Conservation (phyloP, 1,284 basidiomycete genomes). For the Rhodotorula sp. region DNA sequence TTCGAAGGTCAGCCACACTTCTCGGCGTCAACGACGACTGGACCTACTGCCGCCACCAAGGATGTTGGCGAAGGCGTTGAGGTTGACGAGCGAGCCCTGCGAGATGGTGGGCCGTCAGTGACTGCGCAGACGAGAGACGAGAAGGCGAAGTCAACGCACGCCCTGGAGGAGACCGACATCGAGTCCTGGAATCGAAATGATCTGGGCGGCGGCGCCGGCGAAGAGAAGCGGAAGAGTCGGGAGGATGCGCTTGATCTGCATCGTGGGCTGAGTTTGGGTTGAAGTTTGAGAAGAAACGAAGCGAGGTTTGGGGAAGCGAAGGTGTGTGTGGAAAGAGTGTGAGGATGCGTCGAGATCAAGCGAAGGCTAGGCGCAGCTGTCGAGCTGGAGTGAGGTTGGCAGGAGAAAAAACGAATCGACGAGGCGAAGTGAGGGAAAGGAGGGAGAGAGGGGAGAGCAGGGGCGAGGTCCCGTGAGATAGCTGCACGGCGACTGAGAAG, state of each 20-base stretch:
- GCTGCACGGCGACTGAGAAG: too few species aligned
- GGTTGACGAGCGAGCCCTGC: conserved; percentile 14
- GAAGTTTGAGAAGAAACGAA: not conserved
- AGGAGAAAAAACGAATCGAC: too few species aligned
- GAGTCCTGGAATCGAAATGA: conserved; percentile 8
- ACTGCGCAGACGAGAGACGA: not conserved
- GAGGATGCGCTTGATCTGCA: conserved; percentile 2
- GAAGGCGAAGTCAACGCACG: not conserved
- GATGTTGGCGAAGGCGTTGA: conserved; percentile 10
- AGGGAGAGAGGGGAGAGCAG: not conserved
- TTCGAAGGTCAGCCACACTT: not conserved
- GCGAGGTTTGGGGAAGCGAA: not conserved
- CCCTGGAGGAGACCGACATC: conserved; percentile 18
- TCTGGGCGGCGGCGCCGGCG: not conserved
- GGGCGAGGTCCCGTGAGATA: too few species aligned
- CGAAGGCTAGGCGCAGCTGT: not conserved
- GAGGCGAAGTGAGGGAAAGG: not conserved
- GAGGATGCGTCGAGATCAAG: not conserved
- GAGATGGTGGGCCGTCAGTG: not conserved
- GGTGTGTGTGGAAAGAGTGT: conserved; percentile 1
- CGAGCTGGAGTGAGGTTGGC: not conserved
- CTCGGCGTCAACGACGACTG: not conserved
- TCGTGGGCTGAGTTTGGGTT: not conserved
- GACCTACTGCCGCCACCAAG: conserved; percentile 7
- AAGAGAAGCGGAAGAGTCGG: not conserved